These are phyloP conservation scores for Ambrosia hybrid DNA, from an alignment of 140 eudicot species.

Conservation along the genomic window DNA sequence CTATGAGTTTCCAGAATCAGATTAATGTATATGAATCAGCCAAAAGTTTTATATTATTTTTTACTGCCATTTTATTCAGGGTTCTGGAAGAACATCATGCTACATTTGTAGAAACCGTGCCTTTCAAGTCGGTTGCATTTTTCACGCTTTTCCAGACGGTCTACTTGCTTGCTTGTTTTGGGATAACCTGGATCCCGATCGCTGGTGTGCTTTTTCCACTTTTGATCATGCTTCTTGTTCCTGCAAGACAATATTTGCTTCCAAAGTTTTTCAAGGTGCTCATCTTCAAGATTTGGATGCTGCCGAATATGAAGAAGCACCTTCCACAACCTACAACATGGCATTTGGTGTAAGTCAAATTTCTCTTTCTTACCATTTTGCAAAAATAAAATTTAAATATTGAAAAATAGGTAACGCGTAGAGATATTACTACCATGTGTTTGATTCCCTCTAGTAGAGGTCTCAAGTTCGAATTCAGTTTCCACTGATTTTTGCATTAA, in stretches of 20 bases:
- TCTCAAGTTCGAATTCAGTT: neutral
- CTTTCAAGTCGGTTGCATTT: conserved; percentile 65
- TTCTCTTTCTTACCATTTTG: neutral
- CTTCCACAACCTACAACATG: conserved; percentile 68
- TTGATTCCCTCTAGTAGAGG: neutral
- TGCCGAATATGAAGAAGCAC: conserved; percentile 94
- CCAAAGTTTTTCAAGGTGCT: conserved; percentile 81
- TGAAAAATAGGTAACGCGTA: neutral
- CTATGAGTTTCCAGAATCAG: neutral
- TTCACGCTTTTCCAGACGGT: conserved; percentile 83
- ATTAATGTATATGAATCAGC: neutral
- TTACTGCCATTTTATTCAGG: conserved; percentile 39
- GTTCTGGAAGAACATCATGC: conserved; percentile 90
- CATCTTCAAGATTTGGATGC: conserved; percentile 97
- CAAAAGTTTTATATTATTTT: neutral
- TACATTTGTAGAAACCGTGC: conserved; percentile 89
- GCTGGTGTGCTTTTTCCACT: conserved; percentile 92
- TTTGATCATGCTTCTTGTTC: conserved; percentile 91
- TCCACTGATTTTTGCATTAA: neutral
- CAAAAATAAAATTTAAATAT: neutral
- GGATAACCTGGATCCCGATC: conserved; percentile 92
- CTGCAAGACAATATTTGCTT: conserved; percentile 85
- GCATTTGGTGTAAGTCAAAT: conserved; percentile 63
- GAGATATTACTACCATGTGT: neutral
- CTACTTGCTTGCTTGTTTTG: conserved; percentile 81